Evolutionary conservation across 345 rosid genomes (phyloP).

Genomic region (Lepidium didymum): DNA sequence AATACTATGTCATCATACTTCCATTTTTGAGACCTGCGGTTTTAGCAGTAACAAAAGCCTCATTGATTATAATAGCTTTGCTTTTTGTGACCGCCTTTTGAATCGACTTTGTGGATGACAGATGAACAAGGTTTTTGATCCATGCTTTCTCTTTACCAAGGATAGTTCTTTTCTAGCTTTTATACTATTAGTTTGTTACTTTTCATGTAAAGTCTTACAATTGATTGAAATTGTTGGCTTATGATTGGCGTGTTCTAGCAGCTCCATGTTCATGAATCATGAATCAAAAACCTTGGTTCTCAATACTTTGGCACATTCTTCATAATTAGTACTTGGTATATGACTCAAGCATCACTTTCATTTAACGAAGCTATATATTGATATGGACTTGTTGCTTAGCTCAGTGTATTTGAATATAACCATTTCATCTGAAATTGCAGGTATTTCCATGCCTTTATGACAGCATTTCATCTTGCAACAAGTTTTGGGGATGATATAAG

Average conservation of each 20-base stretch:
- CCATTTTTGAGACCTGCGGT: neutral
- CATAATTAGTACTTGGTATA: neutral
- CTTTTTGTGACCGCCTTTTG: neutral
- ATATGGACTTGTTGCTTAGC: neutral
- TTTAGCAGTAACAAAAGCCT: neutral
- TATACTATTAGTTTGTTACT: neutral
- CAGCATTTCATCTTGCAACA: conserved; percentile 7
- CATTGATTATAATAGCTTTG: neutral
- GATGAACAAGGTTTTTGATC: neutral
- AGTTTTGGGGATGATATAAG: neutral
- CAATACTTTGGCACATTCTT: neutral
- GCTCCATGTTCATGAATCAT: neutral
- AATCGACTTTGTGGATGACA: neutral
- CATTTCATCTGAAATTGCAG: neutral
- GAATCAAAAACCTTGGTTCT: neutral
- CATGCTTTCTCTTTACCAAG: neutral
- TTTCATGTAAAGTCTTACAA: neutral
- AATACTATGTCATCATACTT: neutral
- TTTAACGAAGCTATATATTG: neutral
- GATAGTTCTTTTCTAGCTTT: neutral
- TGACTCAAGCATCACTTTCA: neutral
- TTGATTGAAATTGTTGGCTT: neutral
- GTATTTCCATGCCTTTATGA: conserved; percentile 31
- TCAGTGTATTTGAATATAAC: neutral
- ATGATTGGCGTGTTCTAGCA: neutral